Base-by-base conservation (phyloP, 257 asterid species). In the Euphrasia confusa region DNA sequence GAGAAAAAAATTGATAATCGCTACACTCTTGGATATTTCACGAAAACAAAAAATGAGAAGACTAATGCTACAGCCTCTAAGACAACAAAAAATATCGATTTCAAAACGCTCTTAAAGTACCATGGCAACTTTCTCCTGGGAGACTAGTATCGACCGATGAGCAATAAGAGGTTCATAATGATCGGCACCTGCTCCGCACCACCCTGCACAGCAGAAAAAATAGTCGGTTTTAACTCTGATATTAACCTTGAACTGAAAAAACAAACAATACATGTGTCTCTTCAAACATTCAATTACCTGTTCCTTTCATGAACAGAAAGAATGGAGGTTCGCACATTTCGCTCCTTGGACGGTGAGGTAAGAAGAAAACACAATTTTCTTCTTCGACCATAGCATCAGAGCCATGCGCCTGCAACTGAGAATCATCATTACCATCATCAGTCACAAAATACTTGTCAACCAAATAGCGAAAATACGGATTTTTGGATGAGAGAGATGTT, bases 311-410 rank as follows among this genome's bases (percentile, higher is more conserved):
- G 88, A 92, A 92, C 50, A 92, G 83, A 63, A 92, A 89, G 71
- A 92, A 75, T 2, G 95, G 99, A 32, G 89, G 89, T 70, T 80
- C 88, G 4, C 89, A 79, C 65, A 92, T 89, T 72, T 84, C 99
- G 63, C 83, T 81, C 72, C 95, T 89, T 27, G 97, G 97, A 37
- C 81, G 81, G 63, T 92, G 97, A 10, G 97, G 97, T 39, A 92
- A 79, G 83, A 92, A 89, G 89, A 92, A 92, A 48, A 84, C 95
- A 58, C 99, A 92, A 54, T 81, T 86, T 24, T 92, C 97, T 68
- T 89, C 96, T 39, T 92, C 96, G 63, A 89, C 99, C 99, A 92
- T 89, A 30, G 96, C 99, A 73, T 92, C 99, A 0, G 95, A 79
- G 73, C 99, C 99, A 71, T 92, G 99, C 14, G 97, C 99, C 83